These are phyloP conservation scores for Chernovozyma aurita DNA, from an alignment of 1,139 yeast genomes.

Conservation along the genomic window DNA sequence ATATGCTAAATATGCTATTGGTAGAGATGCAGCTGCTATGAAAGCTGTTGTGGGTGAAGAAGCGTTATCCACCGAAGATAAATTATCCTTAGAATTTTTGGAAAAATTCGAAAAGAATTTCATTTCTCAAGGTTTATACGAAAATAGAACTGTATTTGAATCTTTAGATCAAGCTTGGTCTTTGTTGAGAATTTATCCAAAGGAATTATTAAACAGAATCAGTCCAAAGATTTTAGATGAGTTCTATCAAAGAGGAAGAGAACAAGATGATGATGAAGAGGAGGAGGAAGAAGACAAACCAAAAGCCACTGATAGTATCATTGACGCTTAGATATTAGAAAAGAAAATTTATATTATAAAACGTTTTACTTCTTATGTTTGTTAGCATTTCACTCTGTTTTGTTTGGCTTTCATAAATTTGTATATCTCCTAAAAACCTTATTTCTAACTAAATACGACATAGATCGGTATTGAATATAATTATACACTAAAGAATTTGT, in stretches of 20 bases:
- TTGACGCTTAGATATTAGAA: conserved; percentile 42
- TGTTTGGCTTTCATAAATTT: neutral
- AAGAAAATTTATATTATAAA: neutral
- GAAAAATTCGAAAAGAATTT: conserved; percentile 97
- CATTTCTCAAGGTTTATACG: conserved; percentile 94
- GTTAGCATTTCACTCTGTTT: neutral
- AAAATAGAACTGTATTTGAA: conserved; percentile 89
- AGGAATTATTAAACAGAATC: conserved; percentile 96
- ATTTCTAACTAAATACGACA: neutral
- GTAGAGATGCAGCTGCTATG: conserved; percentile 99
- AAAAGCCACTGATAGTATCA: conserved; percentile 33
- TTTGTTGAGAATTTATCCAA: conserved; percentile 94
- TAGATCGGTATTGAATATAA: neutral
- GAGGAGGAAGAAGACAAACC: conserved; percentile 36
- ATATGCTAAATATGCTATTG: conserved; percentile 98
- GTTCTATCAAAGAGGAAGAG: conserved; percentile 86
- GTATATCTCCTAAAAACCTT: neutral
- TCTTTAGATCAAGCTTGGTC: conserved; percentile 98
- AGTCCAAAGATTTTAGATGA: conserved; percentile 95
- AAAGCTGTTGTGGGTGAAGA: conserved; percentile 99
- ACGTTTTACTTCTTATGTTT: conserved; percentile 1
- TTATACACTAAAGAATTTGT: neutral
- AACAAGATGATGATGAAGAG: conserved; percentile 52
- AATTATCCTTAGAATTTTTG: conserved; percentile 91
- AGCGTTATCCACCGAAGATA: conserved; percentile 95